Conservation (phyloP, 371 early-diverging fungal genomes). For the Capillidium heterosporum region DNA sequence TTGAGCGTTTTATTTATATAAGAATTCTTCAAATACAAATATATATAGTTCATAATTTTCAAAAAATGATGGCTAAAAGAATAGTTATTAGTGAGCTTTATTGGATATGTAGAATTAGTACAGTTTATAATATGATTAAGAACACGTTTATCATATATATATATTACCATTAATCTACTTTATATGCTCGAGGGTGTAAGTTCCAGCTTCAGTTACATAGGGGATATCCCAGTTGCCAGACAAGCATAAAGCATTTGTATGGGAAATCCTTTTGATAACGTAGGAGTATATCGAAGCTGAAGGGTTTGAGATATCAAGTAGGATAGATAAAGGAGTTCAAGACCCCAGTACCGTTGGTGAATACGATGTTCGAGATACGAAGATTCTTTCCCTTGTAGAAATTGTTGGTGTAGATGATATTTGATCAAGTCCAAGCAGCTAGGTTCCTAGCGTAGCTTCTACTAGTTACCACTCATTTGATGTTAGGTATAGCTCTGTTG, state of each 20-base stretch:
- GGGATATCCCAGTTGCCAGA: not conserved
- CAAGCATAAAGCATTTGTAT: not conserved
- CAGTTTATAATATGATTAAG: no score
- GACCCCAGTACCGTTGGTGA: slow-evolving; percentile 3
- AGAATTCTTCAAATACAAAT: no score
- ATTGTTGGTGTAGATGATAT: not conserved
- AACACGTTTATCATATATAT: no score
- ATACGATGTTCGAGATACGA: not conserved
- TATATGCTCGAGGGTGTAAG: no score
- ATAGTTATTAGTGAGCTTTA: no score
- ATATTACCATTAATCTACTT: no score
- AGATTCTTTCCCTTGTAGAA: not conserved
- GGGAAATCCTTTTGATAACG: not conserved
- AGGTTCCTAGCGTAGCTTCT: slow-evolving; percentile 53
- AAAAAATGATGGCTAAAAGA: no score
- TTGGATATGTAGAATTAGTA: no score
- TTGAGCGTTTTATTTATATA: no score
- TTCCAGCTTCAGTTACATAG: not conserved
- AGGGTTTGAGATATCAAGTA: not conserved
- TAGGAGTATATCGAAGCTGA: not conserved
- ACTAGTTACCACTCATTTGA: slow-evolving; percentile 46
- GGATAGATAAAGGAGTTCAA: not conserved
- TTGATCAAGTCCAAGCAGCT: slow-evolving; percentile 37
- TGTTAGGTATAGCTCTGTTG: slow-evolving; percentile 1
- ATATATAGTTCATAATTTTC: no score